A percentile compares a stretch with the other conserved stretches of the same genome.
phyloP scores from a whole-genome alignment of 1,284 basidiomycete genomes.

The Tetrapyrgos nigripes region DNA sequence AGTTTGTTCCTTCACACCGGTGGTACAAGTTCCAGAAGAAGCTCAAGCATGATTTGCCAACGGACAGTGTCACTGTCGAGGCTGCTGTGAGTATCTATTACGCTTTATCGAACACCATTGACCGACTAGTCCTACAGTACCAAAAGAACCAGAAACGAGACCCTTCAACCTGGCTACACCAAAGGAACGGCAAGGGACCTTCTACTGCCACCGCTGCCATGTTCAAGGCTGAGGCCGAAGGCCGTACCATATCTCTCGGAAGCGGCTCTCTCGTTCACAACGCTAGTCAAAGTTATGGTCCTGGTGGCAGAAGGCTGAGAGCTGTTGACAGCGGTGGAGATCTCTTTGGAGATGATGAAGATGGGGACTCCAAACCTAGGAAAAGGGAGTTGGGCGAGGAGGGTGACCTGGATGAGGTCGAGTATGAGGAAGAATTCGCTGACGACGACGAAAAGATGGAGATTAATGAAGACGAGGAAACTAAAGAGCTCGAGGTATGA shows the following conservation, averaged over 20 bases:
- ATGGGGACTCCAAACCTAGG: constrained; percentile 53
- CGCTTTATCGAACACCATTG: background rate
- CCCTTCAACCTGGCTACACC: constrained; percentile 72
- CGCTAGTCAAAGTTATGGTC: constrained; percentile 62
- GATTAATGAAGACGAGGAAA: constrained; percentile 78
- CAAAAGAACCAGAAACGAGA: constrained; percentile 67
- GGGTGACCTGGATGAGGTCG: constrained; percentile 81
- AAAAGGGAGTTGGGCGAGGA: constrained; percentile 70
- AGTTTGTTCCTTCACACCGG: constrained; percentile 84
- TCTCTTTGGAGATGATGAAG: constrained; percentile 76
- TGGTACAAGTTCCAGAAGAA: constrained; percentile 93
- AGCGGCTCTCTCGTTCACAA: constrained; percentile 55
- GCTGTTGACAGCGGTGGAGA: constrained; percentile 66
- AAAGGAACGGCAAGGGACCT: constrained; percentile 60
- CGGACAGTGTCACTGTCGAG: constrained; percentile 79
- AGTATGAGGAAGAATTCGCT: constrained; percentile 85
- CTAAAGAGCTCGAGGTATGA: constrained; percentile 83
- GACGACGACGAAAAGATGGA: constrained; percentile 87
- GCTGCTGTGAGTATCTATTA: constrained; percentile 39
- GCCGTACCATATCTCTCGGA: constrained; percentile 40
- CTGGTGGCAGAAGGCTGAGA: constrained; percentile 66
- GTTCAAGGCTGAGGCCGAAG: constrained; percentile 68
- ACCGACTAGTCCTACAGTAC: constrained; percentile 37
- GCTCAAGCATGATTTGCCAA: constrained; percentile 73
- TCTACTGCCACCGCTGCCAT: constrained; percentile 66